These are phyloP conservation scores for Thelephora aurantiotincta DNA, from an alignment of 768 basidiomycete genomes.

Conservation along the genomic window DNA sequence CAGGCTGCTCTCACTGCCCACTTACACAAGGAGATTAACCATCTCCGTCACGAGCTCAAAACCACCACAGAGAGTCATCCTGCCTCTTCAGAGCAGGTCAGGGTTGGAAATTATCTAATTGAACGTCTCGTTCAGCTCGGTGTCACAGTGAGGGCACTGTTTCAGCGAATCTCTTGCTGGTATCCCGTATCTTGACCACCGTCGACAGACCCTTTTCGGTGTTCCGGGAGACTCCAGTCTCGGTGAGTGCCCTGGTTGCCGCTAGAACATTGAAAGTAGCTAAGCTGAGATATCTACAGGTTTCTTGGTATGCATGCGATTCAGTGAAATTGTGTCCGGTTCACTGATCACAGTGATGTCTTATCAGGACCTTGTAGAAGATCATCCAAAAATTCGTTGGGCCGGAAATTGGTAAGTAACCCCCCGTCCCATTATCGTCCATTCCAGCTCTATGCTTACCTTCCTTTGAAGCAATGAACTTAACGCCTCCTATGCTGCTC, in stretches of 20 bases:
- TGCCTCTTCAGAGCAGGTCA: constrained; percentile 25
- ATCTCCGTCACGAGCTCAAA: constrained; percentile 32
- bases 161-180: background rate
- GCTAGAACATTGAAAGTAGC: background rate
- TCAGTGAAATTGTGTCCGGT: too few species aligned
- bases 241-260: constrained; percentile 21
- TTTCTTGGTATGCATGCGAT: constrained; percentile 29
- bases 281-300: constrained; percentile 9
- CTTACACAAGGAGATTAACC: constrained; percentile 31
- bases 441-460: constrained; percentile 1
- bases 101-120: constrained; percentile 46
- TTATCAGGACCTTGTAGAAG: background rate
- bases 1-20: constrained; percentile 2
- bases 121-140: constrained; percentile 48
- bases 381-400: constrained; percentile 56
- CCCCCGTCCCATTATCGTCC: background rate
- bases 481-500: constrained; percentile 82
- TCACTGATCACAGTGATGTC: too few species aligned
- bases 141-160: constrained; percentile 35
- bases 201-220: constrained; percentile 58
- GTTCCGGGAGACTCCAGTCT: constrained; percentile 81
- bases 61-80: constrained; percentile 19
- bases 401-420: constrained; percentile 61
- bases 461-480: constrained; percentile 50
- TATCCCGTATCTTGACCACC: background rate